phyloP scores from a whole-genome alignment of 176 grass and related monocot species.

The Pharus latifolius region DNA sequence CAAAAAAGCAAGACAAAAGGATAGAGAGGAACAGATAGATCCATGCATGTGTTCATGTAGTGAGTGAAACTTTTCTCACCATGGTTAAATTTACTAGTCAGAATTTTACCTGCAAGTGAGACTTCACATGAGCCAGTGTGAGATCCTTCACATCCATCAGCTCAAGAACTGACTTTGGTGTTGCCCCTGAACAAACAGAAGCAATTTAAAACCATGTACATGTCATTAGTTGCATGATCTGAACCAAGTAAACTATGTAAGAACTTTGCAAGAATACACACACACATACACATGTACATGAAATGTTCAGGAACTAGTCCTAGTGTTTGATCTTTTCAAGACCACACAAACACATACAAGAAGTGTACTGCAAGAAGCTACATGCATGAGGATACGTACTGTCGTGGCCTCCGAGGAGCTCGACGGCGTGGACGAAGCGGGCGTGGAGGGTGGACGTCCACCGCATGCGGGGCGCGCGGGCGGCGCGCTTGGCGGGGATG shows the following conservation, averaged over 20 bases:
- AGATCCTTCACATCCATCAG: conserved; percentile 82
- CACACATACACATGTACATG: too few species aligned
- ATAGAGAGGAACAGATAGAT: background rate
- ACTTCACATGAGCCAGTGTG: conserved; percentile 78
- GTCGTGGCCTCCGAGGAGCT: conserved; percentile 85
- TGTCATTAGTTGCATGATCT: background rate
- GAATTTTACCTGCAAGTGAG: conserved; percentile 80
- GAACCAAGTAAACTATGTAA: too few species aligned
- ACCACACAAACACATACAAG: too few species aligned
- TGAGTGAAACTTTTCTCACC: background rate
- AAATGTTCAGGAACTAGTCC: too few species aligned
- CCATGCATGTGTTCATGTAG: conserved; percentile 14
- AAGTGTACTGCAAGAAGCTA: too few species aligned
- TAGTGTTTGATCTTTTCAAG: too few species aligned
- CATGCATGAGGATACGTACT: conserved; percentile 55
- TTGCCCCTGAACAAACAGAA: conserved; percentile 32
- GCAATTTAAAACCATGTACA: background rate
- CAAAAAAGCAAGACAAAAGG: conserved; percentile 9
- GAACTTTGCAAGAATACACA: too few species aligned
- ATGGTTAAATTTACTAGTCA: background rate
- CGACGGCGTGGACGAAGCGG: conserved; percentile 86
- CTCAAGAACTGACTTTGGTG: conserved; percentile 75
- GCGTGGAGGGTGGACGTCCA: conserved; percentile 85
- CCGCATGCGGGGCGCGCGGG: conserved; percentile 71
- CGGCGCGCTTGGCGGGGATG: conserved; percentile 38